Conservation (phyloP, 1,139 yeast genomes). For the Yamadazyma triangularis region DNA sequence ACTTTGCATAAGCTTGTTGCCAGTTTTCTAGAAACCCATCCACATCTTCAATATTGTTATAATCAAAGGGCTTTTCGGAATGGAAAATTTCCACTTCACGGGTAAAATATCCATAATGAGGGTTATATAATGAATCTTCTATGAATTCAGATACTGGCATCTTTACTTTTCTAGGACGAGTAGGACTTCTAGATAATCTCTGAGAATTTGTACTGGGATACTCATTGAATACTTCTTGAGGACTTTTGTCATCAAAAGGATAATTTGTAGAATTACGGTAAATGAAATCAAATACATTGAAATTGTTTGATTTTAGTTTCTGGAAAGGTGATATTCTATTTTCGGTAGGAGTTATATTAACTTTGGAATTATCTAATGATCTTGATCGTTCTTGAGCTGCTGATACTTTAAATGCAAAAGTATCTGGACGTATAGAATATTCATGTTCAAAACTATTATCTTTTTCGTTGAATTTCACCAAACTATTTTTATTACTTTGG, state of each 20-base stretch:
- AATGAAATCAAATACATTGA: slow-evolving; percentile 33
- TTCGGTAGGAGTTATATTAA: slow-evolving; percentile 2
- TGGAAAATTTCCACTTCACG: slow-evolving; percentile 75
- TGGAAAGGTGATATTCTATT: slow-evolving; percentile 25
- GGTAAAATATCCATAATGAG: slow-evolving; percentile 76
- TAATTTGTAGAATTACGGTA: slow-evolving; percentile 43
- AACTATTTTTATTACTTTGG: slow-evolving; percentile 8
- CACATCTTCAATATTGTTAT: slow-evolving; percentile 52
- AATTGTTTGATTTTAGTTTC: slow-evolving; percentile 13
- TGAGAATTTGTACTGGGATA: slow-evolving; percentile 41
- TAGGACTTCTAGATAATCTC: slow-evolving; percentile 39
- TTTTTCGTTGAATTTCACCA: slow-evolving; percentile 13
- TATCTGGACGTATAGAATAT: slow-evolving; percentile 46
- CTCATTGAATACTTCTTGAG: slow-evolving; percentile 37
- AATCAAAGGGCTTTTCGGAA: slow-evolving; percentile 57
- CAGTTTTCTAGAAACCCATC: slow-evolving; percentile 71
- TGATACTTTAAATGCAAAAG: slow-evolving; percentile 43
- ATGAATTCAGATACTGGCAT: slow-evolving; percentile 77
- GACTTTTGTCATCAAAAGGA: slow-evolving; percentile 36
- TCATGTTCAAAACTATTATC: slow-evolving; percentile 35
- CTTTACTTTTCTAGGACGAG: slow-evolving; percentile 59
- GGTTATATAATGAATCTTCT: slow-evolving; percentile 81
- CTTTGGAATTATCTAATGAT: slow-evolving; percentile 1
- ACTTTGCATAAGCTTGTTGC: slow-evolving; percentile 61
- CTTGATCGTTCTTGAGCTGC: slow-evolving; percentile 12